A percentile compares a stretch with the other conserved stretches of the same genome.
Evolutionary conservation across 495 filamentous ascomycete species (phyloP).

Genomic region (Xylaria bambusicola): DNA sequence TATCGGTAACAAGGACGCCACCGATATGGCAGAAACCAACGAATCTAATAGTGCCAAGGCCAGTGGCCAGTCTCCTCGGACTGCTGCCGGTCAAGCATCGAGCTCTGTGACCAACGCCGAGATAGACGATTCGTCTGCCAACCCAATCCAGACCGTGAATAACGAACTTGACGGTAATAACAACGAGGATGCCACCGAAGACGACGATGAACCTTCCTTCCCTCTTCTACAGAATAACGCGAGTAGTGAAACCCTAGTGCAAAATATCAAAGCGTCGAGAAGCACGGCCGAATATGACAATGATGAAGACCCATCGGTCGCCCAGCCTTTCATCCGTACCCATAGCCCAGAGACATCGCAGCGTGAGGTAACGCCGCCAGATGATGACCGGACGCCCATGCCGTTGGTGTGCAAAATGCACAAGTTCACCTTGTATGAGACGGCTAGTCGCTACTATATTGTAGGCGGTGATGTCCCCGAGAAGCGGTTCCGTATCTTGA

Average conservation of each 20-base stretch:
- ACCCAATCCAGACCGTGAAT: background rate
- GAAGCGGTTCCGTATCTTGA: conserved; percentile 83
- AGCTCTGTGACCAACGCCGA: background rate
- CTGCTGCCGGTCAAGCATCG: background rate
- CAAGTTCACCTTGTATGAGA: conserved; percentile 94
- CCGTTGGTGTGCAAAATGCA: conserved; percentile 85
- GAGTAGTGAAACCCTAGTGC: conserved; percentile 35
- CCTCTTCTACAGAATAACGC: conserved; percentile 48
- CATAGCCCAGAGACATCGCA: conserved; percentile 55
- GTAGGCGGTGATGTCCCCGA: conserved; percentile 90
- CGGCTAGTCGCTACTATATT: conserved; percentile 86
- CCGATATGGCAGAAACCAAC: conserved; percentile 15
- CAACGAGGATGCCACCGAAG: no score
- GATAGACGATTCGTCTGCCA: conserved; percentile 6
- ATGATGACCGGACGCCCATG: conserved; percentile 62
- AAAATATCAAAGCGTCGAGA: conserved; percentile 31
- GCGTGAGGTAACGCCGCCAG: conserved; percentile 30
- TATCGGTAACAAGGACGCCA: background rate
- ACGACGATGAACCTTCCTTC: conserved; percentile 34
- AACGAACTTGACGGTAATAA: conserved; percentile 1
- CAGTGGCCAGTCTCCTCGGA: conserved; percentile 1
- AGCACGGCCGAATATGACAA: conserved; percentile 55
- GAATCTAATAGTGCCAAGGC: conserved; percentile 11
- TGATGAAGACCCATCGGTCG: conserved; percentile 65
- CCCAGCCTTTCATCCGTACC: conserved; percentile 64